phyloP scores from a whole-genome alignment of 2,329 filamentous ascomycete species.

The Sporothrix luriei region DNA sequence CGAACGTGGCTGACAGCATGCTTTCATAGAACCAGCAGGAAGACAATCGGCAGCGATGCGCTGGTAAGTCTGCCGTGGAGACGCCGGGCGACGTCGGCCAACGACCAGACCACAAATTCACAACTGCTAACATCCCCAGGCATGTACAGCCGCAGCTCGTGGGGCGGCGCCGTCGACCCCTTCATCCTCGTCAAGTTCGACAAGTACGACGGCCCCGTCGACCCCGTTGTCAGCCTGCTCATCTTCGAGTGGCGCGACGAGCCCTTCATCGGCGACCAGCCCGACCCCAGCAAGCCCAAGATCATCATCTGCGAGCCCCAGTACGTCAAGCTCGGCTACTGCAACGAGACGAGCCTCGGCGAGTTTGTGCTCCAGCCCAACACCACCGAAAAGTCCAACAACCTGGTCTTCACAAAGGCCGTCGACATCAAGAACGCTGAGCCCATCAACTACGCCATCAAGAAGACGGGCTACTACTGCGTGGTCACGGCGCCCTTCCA shows the following conservation, averaged over 20 bases:
- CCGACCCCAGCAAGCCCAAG: slow-evolving; percentile 52
- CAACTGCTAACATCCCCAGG: slow-evolving; percentile 52
- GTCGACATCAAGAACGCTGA: slow-evolving; percentile 76
- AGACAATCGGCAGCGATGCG: slow-evolving; percentile 78
- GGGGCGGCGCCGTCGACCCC: slow-evolving; percentile 85
- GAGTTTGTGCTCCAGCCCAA: slow-evolving; percentile 81
- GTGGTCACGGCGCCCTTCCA: slow-evolving; percentile 76
- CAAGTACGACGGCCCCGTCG: slow-evolving; percentile 60
- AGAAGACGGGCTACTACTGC: slow-evolving; percentile 95
- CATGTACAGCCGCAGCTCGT: slow-evolving; percentile 90
- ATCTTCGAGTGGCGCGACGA: slow-evolving; percentile 95
- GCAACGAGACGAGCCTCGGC: slow-evolving; percentile 75
- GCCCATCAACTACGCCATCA: slow-evolving; percentile 78
- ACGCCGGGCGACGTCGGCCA: background rate
- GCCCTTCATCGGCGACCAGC: slow-evolving; percentile 70
- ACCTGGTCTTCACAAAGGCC: slow-evolving; percentile 74
- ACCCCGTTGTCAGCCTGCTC: slow-evolving; percentile 79
- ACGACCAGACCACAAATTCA: too few relatives aligned
- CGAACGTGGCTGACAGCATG: slow-evolving; percentile 2
- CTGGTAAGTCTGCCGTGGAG: slow-evolving; percentile 48
- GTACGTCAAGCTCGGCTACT: slow-evolving; percentile 68
- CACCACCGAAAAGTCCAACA: slow-evolving; percentile 69
- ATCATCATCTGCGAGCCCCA: slow-evolving; percentile 72
- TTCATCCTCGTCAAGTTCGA: slow-evolving; percentile 84
- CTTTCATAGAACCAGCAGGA: slow-evolving; percentile 68